These are phyloP conservation scores for Amylostereum chailletii DNA, from an alignment of 1,284 basidiomycete species.

Conservation along the genomic window DNA sequence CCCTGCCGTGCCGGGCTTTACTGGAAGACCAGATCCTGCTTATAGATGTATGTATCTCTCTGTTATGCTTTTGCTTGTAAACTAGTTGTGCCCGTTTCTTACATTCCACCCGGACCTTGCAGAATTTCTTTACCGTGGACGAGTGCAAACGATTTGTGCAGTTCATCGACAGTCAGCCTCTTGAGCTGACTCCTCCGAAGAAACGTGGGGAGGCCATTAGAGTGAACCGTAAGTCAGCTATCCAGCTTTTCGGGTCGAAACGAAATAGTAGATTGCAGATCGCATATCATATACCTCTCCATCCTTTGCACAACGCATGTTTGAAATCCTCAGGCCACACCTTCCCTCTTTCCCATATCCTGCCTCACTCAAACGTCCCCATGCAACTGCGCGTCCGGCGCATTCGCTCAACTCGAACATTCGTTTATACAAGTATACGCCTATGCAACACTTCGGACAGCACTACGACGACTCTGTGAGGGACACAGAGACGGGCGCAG, in stretches of 20 bases:
- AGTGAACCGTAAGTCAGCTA: conserved; percentile 57
- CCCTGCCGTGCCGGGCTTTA: conserved; percentile 33
- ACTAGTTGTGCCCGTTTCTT: not conserved
- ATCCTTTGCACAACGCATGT: conserved; percentile 52
- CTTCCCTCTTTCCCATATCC: conserved; percentile 51
- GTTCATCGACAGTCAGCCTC: conserved; percentile 54
- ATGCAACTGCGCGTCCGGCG: conserved; percentile 28
- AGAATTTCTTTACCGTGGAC: conserved; percentile 48
- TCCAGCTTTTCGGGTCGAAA: not conserved
- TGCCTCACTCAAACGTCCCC: conserved; percentile 27
- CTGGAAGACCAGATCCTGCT: conserved; percentile 61
- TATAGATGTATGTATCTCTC: conserved; percentile 39
- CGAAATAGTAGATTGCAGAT: conserved; percentile 29
- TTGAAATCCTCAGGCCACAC: conserved; percentile 45
- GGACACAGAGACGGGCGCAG: conserved; percentile 44
- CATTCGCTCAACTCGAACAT: conserved; percentile 65
- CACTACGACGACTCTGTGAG: conserved; percentile 71
- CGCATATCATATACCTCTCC: conserved; percentile 54
- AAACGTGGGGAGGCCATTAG: conserved; percentile 71
- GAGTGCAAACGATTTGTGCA: conserved; percentile 60
- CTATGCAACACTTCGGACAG: conserved; percentile 60
- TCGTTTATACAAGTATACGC: conserved; percentile 59
- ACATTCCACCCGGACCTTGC: not conserved
- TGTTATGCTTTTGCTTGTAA: conserved; percentile 4
- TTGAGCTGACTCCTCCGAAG: conserved; percentile 65